phyloP scores from a whole-genome alignment of 306 rosid genomes.

The Castanospermum australe region DNA sequence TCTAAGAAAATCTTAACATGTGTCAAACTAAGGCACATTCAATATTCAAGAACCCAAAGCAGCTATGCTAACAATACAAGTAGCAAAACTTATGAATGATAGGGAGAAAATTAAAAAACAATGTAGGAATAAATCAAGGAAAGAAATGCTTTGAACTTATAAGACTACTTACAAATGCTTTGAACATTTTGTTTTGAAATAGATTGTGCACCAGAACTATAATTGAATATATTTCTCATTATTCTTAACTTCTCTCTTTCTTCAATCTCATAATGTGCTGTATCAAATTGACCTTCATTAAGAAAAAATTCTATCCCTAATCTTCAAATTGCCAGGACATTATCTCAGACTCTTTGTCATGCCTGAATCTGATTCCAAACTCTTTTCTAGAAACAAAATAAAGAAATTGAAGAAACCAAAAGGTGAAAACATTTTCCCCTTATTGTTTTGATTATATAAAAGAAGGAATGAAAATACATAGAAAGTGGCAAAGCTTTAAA shows the following conservation, averaged over 20 bases:
- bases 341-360: neutral
- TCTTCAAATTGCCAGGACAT: neutral
- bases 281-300: neutral
- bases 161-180: neutral
- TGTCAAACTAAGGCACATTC: conserved; percentile 14
- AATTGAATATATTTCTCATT: too few relatives aligned
- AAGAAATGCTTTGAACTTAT: too few relatives aligned
- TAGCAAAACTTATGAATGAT: neutral
- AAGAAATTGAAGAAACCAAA: neutral
- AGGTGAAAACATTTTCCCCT: neutral
- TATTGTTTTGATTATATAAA: neutral
- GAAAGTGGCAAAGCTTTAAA: neutral
- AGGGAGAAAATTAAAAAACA: neutral
- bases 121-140: neutral
- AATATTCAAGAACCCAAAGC: conserved; percentile 10
- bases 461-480: neutral
- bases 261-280: neutral
- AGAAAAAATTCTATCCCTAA: neutral
- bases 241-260: neutral
- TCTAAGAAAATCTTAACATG: conserved; percentile 42
- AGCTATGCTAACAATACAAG: neutral
- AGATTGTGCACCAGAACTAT: too few relatives aligned
- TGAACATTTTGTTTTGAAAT: neutral
- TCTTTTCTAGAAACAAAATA: neutral
- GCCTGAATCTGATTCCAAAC: neutral